Evolutionary conservation across 345 rosid species (phyloP).

Genomic region (Draba incana): DNA sequence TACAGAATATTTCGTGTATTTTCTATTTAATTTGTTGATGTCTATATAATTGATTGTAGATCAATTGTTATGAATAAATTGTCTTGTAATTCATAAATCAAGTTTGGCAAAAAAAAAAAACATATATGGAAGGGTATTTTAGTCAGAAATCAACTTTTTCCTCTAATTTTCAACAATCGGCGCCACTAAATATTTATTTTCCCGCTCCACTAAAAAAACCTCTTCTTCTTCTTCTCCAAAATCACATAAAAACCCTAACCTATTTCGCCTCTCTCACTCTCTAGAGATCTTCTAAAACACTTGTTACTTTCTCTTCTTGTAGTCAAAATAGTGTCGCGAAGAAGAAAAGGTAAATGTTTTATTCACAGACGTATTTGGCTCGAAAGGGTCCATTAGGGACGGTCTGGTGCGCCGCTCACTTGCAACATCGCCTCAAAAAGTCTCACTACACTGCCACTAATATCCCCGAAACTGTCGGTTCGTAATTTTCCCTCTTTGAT

Average conservation of each 20-base stretch:
- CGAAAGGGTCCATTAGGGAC: constrained; percentile 77
- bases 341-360: constrained; percentile 53
- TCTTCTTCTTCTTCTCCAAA: neutral
- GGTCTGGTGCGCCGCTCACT: constrained; percentile 89
- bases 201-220: neutral
- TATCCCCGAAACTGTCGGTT: constrained; percentile 72
- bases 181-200: neutral
- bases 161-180: neutral
- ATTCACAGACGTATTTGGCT: constrained; percentile 73
- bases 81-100: no score
- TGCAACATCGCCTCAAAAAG: constrained; percentile 74
- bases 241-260: neutral
- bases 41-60: no score
- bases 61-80: no score
- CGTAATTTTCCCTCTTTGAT: constrained; percentile 17
- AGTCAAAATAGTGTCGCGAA: no score
- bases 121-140: neutral
- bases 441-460: constrained; percentile 74
- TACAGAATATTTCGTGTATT: no score
- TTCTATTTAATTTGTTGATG: no score
- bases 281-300: no score
- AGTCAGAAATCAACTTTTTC: neutral
- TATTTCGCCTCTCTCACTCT: neutral
- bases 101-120: no score
- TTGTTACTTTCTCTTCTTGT: no score